phyloP scores from a whole-genome alignment of 2,329 filamentous ascomycete genomes.

The Cladophialophora chaetospira region DNA sequence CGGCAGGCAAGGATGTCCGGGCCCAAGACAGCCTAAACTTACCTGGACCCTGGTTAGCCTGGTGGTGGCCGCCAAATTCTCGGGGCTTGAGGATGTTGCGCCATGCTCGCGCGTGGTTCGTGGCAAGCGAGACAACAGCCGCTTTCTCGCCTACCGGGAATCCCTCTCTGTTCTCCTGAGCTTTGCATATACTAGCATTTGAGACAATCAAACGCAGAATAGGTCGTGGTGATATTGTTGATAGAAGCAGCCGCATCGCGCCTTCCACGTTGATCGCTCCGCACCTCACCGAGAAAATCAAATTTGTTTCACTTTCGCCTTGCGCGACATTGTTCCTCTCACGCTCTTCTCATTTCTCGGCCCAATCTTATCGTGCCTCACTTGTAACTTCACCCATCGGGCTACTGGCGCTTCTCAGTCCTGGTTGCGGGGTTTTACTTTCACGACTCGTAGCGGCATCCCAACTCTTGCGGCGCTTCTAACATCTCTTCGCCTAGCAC shows the following conservation, averaged over 20 bases:
- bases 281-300: background rate
- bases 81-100: constrained; percentile 3
- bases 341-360: constrained; percentile 1
- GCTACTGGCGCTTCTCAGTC: too few species aligned
- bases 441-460: too few species aligned
- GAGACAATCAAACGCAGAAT: constrained; percentile 14
- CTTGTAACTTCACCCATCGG: too few species aligned
- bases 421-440: too few species aligned
- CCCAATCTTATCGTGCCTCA: background rate
- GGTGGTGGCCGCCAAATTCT: background rate
- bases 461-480: too few species aligned
- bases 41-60: background rate
- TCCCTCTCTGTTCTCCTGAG: constrained; percentile 15
- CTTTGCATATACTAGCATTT: constrained; percentile 14
- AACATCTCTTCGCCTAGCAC: too few species aligned
- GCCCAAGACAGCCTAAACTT: background rate
- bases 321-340: background rate
- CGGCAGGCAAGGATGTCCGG: background rate
- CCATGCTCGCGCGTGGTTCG: constrained; percentile 9
- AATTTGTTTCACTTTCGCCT: background rate
- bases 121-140: constrained; percentile 1
- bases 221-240: background rate
- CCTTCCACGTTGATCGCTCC: background rate
- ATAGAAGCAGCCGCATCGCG: background rate
- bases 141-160: background rate